These are phyloP conservation scores for Cryphonectria radicalis DNA, from an alignment of 2,329 filamentous ascomycete species.

Conservation along the genomic window DNA sequence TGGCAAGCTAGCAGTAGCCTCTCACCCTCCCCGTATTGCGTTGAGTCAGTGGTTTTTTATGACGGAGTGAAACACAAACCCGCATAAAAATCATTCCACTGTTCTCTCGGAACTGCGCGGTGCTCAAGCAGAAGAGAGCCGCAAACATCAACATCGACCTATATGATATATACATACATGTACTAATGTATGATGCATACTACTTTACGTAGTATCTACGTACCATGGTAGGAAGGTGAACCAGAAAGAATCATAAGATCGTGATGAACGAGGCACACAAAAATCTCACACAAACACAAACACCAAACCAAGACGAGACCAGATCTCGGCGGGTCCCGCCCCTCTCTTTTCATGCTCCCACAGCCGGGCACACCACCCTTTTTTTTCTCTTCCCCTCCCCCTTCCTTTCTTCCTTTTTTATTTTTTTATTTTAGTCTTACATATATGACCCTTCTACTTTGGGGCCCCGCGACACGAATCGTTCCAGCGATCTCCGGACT, in stretches of 20 bases:
- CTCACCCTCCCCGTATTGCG: neutral
- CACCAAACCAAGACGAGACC: neutral
- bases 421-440: too few relatives aligned
- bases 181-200: neutral
- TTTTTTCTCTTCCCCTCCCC: too few relatives aligned
- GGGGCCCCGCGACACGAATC: conserved; percentile 20
- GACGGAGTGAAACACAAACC: neutral
- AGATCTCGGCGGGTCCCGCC: conserved; percentile 8
- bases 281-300: neutral
- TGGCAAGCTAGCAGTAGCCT: neutral
- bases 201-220: neutral
- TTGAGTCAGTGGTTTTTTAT: neutral
- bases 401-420: too few relatives aligned
- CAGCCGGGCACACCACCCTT: neutral
- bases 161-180: neutral
- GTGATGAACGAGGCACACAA: neutral
- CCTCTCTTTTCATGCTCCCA: neutral
- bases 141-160: neutral
- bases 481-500: conserved; percentile 13
- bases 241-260: neutral
- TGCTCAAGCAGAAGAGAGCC: neutral
- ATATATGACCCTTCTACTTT: neutral
- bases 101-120: neutral
- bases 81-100: conserved; percentile 1
- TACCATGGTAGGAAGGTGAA: neutral